A percentile compares a stretch with the other conserved stretches of the same genome.
phyloP scores from a whole-genome alignment of 2,329 filamentous ascomycete genomes.

The Cercospora janseana region DNA sequence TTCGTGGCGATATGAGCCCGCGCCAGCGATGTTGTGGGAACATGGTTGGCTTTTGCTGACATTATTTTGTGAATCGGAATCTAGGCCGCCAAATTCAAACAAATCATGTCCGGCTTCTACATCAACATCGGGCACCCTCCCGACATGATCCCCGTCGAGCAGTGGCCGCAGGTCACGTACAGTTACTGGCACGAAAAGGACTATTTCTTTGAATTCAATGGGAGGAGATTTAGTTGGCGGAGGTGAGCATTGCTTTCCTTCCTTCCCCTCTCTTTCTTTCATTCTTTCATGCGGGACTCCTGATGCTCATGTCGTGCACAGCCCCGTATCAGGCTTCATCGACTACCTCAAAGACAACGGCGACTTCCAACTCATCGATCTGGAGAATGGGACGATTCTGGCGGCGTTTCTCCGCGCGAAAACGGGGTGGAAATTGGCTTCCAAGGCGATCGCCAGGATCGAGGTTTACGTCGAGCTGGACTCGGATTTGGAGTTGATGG shows the following conservation, averaged over 20 bases:
- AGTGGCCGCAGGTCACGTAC: conserved; percentile 13
- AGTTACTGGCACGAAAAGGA: conserved; percentile 6
- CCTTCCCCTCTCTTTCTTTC: background rate
- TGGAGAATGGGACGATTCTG: background rate
- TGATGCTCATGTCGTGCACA: too few relatives aligned
- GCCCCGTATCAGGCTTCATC: conserved; percentile 5
- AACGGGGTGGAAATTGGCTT: conserved; percentile 2
- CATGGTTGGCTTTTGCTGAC: background rate
- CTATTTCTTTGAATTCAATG: conserved; percentile 10
- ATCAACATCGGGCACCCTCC: conserved; percentile 16
- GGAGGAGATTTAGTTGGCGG: conserved; percentile 13
- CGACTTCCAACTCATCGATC: conserved; percentile 14
- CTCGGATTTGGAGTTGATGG: conserved; percentile 16
- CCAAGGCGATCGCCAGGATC: conserved; percentile 6
- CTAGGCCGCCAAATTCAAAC: conserved; percentile 6
- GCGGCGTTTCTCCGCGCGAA: conserved; percentile 14
- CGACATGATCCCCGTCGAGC: conserved; percentile 3
- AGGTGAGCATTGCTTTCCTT: conserved; percentile 1
- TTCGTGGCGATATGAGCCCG: too few relatives aligned
- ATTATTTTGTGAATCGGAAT: background rate
- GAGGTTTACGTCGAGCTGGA: conserved; percentile 15
- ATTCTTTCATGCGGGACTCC: background rate
- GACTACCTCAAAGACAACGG: conserved; percentile 3
- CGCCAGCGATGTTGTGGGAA: too few relatives aligned
- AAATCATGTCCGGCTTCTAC: conserved; percentile 8